Evolutionary conservation across 2,329 filamentous ascomycete genomes (phyloP), one percentile per base, ranked within the genome.

Genomic region (Diatrype stigma): DNA sequence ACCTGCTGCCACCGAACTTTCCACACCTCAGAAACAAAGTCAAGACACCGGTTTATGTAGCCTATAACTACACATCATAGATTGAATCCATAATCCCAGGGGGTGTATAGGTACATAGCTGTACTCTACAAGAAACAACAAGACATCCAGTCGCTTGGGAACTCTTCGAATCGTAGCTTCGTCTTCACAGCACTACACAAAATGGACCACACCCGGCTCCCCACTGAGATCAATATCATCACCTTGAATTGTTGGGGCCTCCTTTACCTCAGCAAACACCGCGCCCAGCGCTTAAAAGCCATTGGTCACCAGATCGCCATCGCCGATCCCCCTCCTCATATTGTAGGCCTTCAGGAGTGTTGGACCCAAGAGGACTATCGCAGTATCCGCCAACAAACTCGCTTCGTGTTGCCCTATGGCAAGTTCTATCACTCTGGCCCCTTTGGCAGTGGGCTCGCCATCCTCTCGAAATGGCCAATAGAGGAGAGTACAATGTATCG

Each of bases 211-310:
- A 40, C 47, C n/a, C 67, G 14, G 17, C 60, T 64, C 58, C 82
- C 79, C 17, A 73, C 73, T 30, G 79, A 85, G 51, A 81, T 97
- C 66, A 86, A 88, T 64, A 78, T 97, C 60, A 74, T 96, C 58
- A 94, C 90, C 4, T 82, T 96, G 68, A 99, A 99, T 72, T 96
- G 91, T 82, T 97, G 94, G 93, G 94, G 94, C 47, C 84, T 97
- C 55, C 93, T 95, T 64, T 90, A 84, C 73, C 79, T 97, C 63
- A 86, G 92, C 47, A 85, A 86, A 58, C 81, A 89, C 59, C 89
- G 92, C 59, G 75, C 80, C 57, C 86, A 88, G 61, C 89, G 94
- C 42, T 80, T 97, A 47, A 71, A 79, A 28, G 89, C 96, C 68
- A 96, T 97, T 63, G 93, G 90, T 49, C 84, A 81, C 56, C 87